Conservation (phyloP, 192 early-diverging fungal species). For the Pecoramyces ruminantium region DNA sequence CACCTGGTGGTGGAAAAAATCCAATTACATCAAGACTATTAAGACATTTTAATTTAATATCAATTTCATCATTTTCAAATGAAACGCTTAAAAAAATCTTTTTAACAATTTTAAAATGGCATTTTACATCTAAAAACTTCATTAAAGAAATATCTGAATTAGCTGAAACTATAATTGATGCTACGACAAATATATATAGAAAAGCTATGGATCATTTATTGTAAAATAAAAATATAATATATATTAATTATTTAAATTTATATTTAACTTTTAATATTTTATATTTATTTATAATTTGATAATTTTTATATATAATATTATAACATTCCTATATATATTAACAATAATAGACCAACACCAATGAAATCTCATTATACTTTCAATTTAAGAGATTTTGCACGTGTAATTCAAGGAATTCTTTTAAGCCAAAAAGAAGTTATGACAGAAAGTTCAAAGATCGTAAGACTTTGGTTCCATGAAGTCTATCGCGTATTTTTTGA, state of each 20-base stretch:
- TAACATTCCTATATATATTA: no score
- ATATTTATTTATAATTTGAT: no score
- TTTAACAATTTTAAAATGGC: constrained; percentile 33
- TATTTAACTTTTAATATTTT: background rate
- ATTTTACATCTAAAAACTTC: constrained; percentile 30
- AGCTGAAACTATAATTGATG: constrained; percentile 19
- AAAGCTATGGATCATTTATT: constrained; percentile 30
- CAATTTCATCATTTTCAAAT: constrained; percentile 34
- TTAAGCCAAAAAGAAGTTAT: constrained; percentile 17
- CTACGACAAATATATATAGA: constrained; percentile 28
- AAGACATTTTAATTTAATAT: constrained; percentile 36
- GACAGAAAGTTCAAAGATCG: constrained; percentile 20
- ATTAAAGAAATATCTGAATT: constrained; percentile 11
- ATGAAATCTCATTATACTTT: constrained; percentile 47
- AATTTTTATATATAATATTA: no score
- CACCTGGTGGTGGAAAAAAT: constrained; percentile 36
- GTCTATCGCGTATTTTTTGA: constrained; percentile 39
- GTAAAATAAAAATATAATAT: background rate
- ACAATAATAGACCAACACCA: constrained; percentile 26
- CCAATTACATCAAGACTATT: constrained; percentile 31
- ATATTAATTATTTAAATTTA: background rate
- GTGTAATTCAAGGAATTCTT: constrained; percentile 35
- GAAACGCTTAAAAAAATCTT: constrained; percentile 27
- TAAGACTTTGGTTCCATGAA: constrained; percentile 41
- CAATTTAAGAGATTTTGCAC: constrained; percentile 37